Conservation (phyloP, 202 grass and related monocot species). For the Cymbopogon flexuosus region DNA sequence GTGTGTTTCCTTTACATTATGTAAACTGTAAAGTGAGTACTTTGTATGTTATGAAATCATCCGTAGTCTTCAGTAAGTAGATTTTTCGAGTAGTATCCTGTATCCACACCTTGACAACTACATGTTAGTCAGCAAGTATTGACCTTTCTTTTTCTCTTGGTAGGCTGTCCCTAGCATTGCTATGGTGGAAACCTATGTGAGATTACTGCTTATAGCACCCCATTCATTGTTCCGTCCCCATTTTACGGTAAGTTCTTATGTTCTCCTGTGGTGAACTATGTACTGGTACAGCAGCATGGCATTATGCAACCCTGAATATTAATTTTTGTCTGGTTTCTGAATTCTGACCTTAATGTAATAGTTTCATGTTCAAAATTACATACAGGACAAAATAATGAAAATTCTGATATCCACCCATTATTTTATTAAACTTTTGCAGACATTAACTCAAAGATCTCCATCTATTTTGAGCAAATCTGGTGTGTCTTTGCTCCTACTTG, state of each 20-base stretch:
- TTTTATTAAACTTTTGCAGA: constrained; percentile 53
- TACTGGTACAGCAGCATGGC: neutral
- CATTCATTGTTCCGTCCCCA: constrained; percentile 94
- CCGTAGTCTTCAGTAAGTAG: constrained; percentile 5
- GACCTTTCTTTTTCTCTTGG: constrained; percentile 16
- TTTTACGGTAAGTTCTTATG: constrained; percentile 69
- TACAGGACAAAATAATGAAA: constrained; percentile 11
- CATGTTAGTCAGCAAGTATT: constrained; percentile 24
- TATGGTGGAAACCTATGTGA: constrained; percentile 96
- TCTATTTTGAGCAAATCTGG: constrained; percentile 92
- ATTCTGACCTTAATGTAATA: neutral
- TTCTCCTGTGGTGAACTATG: constrained; percentile 9
- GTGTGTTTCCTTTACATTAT: neutral
- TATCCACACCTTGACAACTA: neutral
- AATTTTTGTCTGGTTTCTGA: constrained; percentile 22
- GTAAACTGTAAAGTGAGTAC: neutral
- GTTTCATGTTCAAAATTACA: neutral
- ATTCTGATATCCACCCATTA: neutral
- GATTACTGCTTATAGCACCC: constrained; percentile 85
- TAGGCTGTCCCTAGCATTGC: constrained; percentile 94
- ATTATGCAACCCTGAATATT: constrained; percentile 12
- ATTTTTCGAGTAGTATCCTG: constrained; percentile 10
- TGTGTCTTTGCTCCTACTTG: constrained; percentile 85
- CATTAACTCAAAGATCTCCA: constrained; percentile 85
- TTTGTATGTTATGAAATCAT: constrained; percentile 1